These are phyloP conservation scores for Podospora bellae-mahoneyi DNA, from an alignment of 495 filamentous ascomycete genomes.

Conservation along the genomic window DNA sequence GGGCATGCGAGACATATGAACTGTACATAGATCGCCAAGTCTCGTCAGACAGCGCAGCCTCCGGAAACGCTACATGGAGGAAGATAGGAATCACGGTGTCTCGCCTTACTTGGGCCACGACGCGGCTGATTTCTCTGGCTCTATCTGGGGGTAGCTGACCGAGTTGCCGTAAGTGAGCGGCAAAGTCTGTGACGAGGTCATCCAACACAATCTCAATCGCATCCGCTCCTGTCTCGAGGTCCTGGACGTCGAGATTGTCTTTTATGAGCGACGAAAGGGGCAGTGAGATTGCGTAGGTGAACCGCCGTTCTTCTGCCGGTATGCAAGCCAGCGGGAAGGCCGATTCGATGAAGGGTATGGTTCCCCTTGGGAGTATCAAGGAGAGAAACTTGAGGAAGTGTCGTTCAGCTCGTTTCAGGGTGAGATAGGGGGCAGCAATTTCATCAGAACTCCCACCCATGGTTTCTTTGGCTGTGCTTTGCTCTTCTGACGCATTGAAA, in stretches of 20 bases:
- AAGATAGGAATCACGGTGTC: conserved; percentile 63
- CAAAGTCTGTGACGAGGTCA: conserved; percentile 40
- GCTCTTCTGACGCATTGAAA: conserved; percentile 59
- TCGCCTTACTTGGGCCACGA: conserved; percentile 52
- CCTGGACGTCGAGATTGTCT: conserved; percentile 50
- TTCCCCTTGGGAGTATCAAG: conserved; percentile 53
- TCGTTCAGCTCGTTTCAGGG: conserved; percentile 67
- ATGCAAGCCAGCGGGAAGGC: conserved; percentile 63
- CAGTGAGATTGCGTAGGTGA: conserved; percentile 62
- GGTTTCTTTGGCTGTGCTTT: conserved; percentile 11
- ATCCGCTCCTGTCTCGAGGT: conserved; percentile 63
- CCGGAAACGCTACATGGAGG: conserved; percentile 55
- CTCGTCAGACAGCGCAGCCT: conserved; percentile 26
- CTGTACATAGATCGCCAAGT: conserved; percentile 48
- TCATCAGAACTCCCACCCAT: conserved; percentile 35
- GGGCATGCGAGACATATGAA: conserved; percentile 55
- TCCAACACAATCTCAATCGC: conserved; percentile 65
- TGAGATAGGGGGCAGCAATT: conserved; percentile 58
- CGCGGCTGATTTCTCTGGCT: conserved; percentile 49
- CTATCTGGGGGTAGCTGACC: conserved; percentile 45
- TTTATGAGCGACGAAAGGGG: conserved; percentile 53
- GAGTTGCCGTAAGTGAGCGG: conserved; percentile 39
- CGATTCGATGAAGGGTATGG: conserved; percentile 57
- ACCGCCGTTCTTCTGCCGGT: conserved; percentile 57
- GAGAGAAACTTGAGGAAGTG: conserved; percentile 68